A percentile compares a stretch with the other conserved stretches of the same genome.
phyloP scores from a whole-genome alignment of 2,329 filamentous ascomycete genomes.

The Aspergillus tubingensis region DNA sequence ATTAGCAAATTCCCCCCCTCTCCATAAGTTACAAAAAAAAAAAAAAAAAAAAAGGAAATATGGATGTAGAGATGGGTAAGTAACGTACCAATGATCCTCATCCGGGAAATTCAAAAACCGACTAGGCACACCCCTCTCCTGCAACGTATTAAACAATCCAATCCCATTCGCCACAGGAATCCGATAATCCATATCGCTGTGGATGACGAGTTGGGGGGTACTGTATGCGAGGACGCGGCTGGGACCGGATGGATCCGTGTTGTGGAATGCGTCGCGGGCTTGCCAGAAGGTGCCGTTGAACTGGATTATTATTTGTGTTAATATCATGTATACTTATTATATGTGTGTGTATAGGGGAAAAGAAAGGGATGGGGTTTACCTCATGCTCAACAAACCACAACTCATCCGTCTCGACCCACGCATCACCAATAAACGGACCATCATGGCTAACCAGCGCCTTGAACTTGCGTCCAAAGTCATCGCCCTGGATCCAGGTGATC shows the following conservation, averaged over 20 bases:
- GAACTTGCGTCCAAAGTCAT: conserved; percentile 78
- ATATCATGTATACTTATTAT: background rate
- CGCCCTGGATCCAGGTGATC: conserved; percentile 84
- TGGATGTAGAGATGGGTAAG: too few relatives aligned
- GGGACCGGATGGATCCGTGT: conserved; percentile 65
- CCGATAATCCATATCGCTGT: conserved; percentile 84
- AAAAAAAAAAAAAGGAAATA: too few relatives aligned
- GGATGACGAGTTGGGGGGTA: conserved; percentile 81
- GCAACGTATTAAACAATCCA: conserved; percentile 77
- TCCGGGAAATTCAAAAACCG: conserved; percentile 77
- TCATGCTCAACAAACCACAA: conserved; percentile 56
- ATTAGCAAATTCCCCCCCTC: too few relatives aligned
- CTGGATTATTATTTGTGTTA: conserved; percentile 17
- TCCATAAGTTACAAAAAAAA: too few relatives aligned
- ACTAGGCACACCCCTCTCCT: conserved; percentile 71
- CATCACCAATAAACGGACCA: conserved; percentile 69
- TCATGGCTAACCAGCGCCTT: conserved; percentile 87
- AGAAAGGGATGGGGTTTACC: background rate
- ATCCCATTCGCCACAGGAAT: conserved; percentile 78
- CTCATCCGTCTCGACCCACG: conserved; percentile 54
- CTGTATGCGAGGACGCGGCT: conserved; percentile 66
- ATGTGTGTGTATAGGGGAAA: background rate
- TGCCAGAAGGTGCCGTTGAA: conserved; percentile 54
- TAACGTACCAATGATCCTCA: conserved; percentile 66
- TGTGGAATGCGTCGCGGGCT: conserved; percentile 64